These are phyloP conservation scores for Eleusine coracana DNA, from an alignment of 176 grass and related monocot genomes.

Conservation along the genomic window DNA sequence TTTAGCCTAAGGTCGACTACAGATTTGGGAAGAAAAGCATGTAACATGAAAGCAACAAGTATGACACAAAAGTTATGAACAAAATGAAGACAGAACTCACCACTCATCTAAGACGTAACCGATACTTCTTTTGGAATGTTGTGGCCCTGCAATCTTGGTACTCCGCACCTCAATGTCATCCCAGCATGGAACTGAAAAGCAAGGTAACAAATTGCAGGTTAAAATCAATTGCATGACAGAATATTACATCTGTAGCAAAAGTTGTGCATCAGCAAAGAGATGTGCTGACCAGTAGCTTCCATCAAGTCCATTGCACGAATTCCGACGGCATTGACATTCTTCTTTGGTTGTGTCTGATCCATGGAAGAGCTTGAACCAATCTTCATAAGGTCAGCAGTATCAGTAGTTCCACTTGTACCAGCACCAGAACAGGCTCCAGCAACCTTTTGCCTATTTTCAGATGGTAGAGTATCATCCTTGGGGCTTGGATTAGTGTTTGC, in stretches of 20 bases:
- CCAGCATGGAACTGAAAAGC: conserved; percentile 71
- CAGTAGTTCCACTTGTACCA: conserved; percentile 2
- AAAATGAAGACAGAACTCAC: conserved; percentile 35
- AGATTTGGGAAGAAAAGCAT: background rate
- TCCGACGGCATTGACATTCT: conserved; percentile 31
- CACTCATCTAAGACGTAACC: conserved; percentile 94
- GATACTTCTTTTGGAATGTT: conserved; percentile 44
- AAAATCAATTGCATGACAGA: background rate
- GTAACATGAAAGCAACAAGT: background rate
- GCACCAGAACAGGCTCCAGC: background rate
- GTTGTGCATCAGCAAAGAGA: background rate
- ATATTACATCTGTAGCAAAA: background rate
- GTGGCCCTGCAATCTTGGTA: background rate
- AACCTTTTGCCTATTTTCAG: conserved; percentile 4
- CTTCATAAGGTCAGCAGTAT: background rate
- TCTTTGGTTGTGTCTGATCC: conserved; percentile 16
- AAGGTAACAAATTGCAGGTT: conserved; percentile 4
- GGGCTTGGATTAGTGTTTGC: conserved; percentile 5
- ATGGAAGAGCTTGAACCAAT: conserved; percentile 13
- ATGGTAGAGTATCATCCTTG: background rate
- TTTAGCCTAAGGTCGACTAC: background rate
- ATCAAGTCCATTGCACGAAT: conserved; percentile 58
- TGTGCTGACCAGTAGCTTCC: conserved; percentile 60
- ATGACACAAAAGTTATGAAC: background rate
- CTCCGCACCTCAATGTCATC: conserved; percentile 54